A percentile compares a stretch with the other conserved stretches of the same genome.
These are phyloP conservation scores for Symbiodinium natans DNA, from an alignment of 73 alveolate species.

Conservation along the genomic window DNA sequence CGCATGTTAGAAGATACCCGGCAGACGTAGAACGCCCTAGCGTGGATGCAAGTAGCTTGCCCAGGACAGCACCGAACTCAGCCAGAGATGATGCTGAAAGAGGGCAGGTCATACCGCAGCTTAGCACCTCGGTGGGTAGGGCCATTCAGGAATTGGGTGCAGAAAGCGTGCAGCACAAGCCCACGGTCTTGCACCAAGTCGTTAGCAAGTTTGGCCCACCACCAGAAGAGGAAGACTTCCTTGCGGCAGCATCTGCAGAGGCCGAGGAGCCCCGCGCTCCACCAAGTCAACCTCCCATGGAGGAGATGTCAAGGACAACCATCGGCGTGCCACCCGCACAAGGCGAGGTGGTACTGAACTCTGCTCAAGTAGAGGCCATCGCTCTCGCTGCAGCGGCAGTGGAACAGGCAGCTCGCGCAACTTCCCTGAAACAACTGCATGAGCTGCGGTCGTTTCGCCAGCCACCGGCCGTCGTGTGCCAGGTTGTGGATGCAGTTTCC, in stretches of 20 bases:
- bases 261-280: neutral
- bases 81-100: neutral
- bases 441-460: constrained; percentile 76
- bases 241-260: too few relatives aligned
- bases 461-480: constrained; percentile 64
- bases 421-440: constrained; percentile 18
- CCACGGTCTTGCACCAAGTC: neutral
- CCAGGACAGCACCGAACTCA: constrained; percentile 60
- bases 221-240: neutral
- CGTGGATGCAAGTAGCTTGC: neutral
- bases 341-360: constrained; percentile 8
- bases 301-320: neutral
- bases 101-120: neutral
- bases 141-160: neutral
- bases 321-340: neutral
- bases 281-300: neutral
- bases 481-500: constrained; percentile 30
- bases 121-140: neutral
- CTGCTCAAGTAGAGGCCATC: constrained; percentile 45
- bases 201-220: constrained; percentile 48
- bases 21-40: neutral
- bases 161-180: neutral
- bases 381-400: constrained; percentile 33
- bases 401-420: neutral
- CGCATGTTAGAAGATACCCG: neutral